Conservation (phyloP, 345 rosid species). For the Eucalyptus sp. region DNA sequence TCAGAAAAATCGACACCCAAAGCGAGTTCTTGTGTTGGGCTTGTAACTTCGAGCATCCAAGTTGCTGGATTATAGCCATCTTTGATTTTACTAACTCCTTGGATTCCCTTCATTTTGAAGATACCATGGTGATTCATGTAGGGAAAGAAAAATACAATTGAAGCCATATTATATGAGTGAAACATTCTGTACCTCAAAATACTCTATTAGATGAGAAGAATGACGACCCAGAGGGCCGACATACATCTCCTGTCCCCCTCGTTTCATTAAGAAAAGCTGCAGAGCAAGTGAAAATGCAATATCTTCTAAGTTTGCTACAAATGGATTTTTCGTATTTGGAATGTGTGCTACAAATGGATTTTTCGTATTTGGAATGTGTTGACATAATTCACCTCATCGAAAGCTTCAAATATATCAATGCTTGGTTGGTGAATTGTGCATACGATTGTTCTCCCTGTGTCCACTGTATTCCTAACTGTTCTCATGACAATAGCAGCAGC, state of each 20-base stretch:
- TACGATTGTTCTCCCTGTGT: background rate
- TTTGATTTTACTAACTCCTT: constrained; percentile 21
- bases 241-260: constrained; percentile 41
- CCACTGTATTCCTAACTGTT: background rate
- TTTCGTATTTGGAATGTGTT: background rate
- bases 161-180: background rate
- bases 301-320: background rate
- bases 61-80: constrained; percentile 49
- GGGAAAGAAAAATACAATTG: background rate
- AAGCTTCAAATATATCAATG: background rate
- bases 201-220: constrained; percentile 20
- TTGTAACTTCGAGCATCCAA: constrained; percentile 45
- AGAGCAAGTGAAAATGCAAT: background rate
- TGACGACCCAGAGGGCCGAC: constrained; percentile 36
- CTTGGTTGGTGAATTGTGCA: background rate
- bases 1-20: constrained; percentile 25
- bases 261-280: constrained; percentile 32
- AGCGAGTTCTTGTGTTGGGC: constrained; percentile 16
- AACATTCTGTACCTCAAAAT: constrained; percentile 27
- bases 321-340: background rate
- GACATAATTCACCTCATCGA: background rate
- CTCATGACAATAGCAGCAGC: background rate
- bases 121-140: background rate
- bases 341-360: background rate
- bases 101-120: constrained; percentile 6